Conservation (phyloP, 2,329 filamentous ascomycete genomes). For the Aspergillus jensenii region DNA sequence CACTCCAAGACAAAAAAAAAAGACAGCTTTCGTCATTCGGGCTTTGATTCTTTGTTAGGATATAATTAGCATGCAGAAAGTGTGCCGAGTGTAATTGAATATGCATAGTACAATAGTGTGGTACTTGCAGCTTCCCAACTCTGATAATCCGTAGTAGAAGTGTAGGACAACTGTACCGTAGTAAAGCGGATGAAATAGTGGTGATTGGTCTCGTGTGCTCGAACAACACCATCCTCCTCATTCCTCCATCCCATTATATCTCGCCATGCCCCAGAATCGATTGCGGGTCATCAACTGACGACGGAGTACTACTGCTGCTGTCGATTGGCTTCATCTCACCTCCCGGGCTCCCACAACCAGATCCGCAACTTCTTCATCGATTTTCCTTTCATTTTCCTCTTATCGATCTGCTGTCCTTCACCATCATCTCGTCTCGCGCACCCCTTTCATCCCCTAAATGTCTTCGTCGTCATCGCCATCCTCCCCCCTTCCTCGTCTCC, state of each 20-base stretch:
- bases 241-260: neutral
- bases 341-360: neutral
- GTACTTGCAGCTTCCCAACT: neutral
- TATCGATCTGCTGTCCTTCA: neutral
- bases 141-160: neutral
- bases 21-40: neutral
- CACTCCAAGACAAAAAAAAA: neutral
- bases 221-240: neutral
- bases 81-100: neutral
- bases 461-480: constrained; percentile 1
- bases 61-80: neutral
- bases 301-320: neutral
- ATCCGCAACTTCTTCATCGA: neutral
- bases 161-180: neutral
- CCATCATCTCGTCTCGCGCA: neutral
- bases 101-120: neutral
- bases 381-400: constrained; percentile 8
- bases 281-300: neutral
- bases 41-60: neutral
- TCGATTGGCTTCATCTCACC: neutral
- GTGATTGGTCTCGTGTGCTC: neutral
- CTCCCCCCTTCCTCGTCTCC: constrained; percentile 1
- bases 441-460: constrained; percentile 10
- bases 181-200: neutral
- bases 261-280: neutral